Evolutionary conservation across 1,139 yeast genomes (phyloP).

Genomic region (Chernovozyma aurita): DNA sequence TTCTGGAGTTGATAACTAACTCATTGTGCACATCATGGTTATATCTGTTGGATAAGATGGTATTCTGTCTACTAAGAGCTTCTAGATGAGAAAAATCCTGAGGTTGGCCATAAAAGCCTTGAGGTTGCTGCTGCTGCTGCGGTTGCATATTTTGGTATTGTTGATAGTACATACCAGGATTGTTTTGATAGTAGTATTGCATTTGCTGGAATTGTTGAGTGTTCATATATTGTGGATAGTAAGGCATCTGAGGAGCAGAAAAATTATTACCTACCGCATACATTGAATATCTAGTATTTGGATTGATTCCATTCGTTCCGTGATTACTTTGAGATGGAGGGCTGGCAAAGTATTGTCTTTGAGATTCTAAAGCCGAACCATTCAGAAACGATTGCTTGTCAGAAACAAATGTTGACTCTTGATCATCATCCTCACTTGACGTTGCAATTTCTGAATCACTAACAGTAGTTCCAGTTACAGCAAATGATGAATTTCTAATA

Average conservation of each 20-base stretch:
- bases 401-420: background rate
- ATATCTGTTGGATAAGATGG: background rate
- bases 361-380: conserved; percentile 2
- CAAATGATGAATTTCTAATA: conserved; percentile 4
- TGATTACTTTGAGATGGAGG: no score
- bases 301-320: no score
- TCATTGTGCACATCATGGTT: background rate
- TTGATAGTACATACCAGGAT: background rate
- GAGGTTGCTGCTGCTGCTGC: background rate
- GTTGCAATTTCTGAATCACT: conserved; percentile 5
- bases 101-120: background rate
- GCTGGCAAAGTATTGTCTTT: conserved; percentile 4
- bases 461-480: conserved; percentile 2
- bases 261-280: no score
- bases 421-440: conserved; percentile 3
- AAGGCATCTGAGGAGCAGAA: no score
- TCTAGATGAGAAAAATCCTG: background rate
- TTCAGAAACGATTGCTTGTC: background rate
- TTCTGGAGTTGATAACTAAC: conserved; percentile 19
- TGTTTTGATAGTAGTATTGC: background rate
- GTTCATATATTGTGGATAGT: background rate
- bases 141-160: background rate
- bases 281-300: no score
- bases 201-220: background rate
- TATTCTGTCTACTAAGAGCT: background rate